Evolutionary conservation across 1,139 yeast genomes (phyloP), one percentile per base, ranked within the genome.

Genomic region (Taiozyma sp.): DNA sequence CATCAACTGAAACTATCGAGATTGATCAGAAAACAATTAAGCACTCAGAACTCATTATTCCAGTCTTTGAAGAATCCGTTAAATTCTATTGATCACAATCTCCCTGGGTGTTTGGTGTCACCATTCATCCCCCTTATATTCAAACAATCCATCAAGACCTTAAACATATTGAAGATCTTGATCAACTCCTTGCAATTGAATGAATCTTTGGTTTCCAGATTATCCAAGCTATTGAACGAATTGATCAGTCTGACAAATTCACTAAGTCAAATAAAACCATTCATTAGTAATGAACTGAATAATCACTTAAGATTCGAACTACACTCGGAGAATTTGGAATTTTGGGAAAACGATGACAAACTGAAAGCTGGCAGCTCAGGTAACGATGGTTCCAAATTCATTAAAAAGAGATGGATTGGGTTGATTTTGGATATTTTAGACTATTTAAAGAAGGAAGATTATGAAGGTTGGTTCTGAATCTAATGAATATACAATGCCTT

Each of bases 1-100:
- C 65, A 70, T 51, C 79, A 78, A 54, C 60, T 79, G 44, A 80
- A 79, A 54, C 65, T 80, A 23, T 66, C 74, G 4, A 69, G 83
- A 48, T 56, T 78, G 7, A 60, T 75, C 39, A 58, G 56, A 51
- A 59, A 51, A 36, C 54, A 48, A 40, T 45, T 61, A 14, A 49
- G 54, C 4, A 9, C 44, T 10, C 57, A 57, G 47, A 40, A 51
- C 1, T 22, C 38, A 16, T 12, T 57, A 4, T 49, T 62, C 7
- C 41, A 55, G 5, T 44, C 50, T 1, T 46, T 61, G 19, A 57
- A 52, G 40, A 62, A 62, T 50, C 24, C 51, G 14, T 53, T 63
- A 14, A 61, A 59, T 40, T 54, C 60, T 14, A 55, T 57, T 41
- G 64, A 60, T 23, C 43, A 50, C 13, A 48, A 45, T 23, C 41